Evolutionary conservation across 345 rosid species (phyloP).

Genomic region (Pistacia integerrima): DNA sequence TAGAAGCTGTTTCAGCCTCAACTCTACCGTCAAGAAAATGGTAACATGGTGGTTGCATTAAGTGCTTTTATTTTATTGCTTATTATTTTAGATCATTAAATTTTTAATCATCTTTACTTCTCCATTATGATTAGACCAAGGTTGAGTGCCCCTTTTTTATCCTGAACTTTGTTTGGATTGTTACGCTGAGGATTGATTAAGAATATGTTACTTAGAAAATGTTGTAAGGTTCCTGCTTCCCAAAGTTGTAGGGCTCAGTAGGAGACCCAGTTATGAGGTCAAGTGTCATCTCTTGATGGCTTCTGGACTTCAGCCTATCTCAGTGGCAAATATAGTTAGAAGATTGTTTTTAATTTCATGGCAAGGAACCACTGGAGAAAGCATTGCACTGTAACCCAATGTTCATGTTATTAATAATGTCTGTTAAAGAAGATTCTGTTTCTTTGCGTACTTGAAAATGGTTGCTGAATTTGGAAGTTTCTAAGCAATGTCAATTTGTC

Average conservation of each 20-base stretch:
- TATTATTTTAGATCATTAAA: background rate
- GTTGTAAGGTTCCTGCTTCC: background rate
- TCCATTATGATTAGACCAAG: background rate
- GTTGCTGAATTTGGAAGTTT: background rate
- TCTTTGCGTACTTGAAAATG: background rate
- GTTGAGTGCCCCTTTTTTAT: background rate
- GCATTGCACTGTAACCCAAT: background rate
- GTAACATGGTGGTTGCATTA: conserved; percentile 34
- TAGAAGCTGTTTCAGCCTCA: conserved; percentile 89
- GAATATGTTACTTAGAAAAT: background rate
- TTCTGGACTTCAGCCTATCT: background rate
- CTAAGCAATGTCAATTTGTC: background rate
- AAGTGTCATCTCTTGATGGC: background rate
- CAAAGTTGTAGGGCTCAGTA: background rate
- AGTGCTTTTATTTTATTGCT: background rate
- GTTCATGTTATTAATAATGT: background rate
- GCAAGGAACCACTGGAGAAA: background rate
- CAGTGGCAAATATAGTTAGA: background rate
- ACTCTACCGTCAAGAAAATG: conserved; percentile 72
- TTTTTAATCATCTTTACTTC: no score
- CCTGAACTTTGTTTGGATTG: no score
- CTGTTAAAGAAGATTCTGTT: background rate
- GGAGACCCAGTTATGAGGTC: background rate
- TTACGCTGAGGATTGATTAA: background rate
- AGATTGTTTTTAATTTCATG: background rate